Percentiles rank a stretch among this genome's conserved stretches.
phyloP scores from a whole-genome alignment of 345 rosid species.

The Corchorus olitorius region DNA sequence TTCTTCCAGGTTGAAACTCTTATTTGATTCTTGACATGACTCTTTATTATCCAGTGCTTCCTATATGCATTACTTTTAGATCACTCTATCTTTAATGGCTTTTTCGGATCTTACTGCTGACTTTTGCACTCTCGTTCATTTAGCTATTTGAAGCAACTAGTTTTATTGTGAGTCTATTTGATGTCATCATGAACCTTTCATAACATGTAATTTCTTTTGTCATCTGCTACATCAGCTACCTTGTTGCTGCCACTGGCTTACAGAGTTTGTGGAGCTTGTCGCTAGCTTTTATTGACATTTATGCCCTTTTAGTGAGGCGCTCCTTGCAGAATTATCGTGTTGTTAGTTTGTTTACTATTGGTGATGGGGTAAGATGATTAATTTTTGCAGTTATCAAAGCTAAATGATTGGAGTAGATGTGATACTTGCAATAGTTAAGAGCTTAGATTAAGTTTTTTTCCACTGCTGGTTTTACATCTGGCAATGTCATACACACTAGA shows the following conservation, averaged over 20 bases:
- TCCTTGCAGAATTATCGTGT: conserved; percentile 58
- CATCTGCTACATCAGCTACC: conserved; percentile 58
- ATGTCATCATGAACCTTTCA: neutral
- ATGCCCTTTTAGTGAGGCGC: conserved; percentile 72
- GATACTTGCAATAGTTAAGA: neutral
- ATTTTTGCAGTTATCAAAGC: neutral
- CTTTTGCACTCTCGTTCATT: neutral
- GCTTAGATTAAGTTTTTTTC: neutral
- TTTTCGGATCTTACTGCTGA: neutral
- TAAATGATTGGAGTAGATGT: neutral
- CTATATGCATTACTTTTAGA: neutral
- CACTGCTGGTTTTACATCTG: neutral
- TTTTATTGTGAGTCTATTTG: neutral
- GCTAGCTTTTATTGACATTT: conserved; percentile 55
- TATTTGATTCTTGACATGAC: neutral
- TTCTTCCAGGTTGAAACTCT: neutral
- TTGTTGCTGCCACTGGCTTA: conserved; percentile 77
- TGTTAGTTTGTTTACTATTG: conserved; percentile 56
- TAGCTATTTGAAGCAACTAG: neutral
- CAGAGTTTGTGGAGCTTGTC: conserved; percentile 75
- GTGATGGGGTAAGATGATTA: conserved; percentile 71
- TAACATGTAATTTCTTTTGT: conserved; percentile 23
- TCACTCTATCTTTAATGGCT: neutral
- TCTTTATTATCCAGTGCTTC: neutral
- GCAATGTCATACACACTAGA: neutral